Percentiles rank a stretch among this genome's conserved stretches.
These are phyloP conservation scores for Vitis hybrid DNA, from an alignment of 177 flowering plant genomes.

Conservation along the genomic window DNA sequence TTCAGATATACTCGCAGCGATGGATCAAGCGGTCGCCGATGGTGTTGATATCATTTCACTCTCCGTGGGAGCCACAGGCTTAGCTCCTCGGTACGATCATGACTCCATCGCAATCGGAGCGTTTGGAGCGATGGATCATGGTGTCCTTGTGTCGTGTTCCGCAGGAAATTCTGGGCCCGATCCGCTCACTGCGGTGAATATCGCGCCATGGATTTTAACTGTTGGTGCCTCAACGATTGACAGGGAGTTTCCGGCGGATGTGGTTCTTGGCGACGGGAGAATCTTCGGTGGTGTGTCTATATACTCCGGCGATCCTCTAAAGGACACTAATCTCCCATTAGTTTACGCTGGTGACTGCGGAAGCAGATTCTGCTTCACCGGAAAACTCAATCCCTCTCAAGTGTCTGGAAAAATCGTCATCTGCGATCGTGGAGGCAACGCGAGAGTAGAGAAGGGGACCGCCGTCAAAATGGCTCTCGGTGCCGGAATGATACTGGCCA, in stretches of 20 bases:
- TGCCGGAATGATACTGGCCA: conserved; percentile 75
- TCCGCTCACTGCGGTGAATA: conserved; percentile 53
- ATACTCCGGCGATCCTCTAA: conserved; percentile 56
- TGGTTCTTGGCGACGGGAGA: conserved; percentile 59
- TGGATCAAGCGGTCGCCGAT: conserved; percentile 68
- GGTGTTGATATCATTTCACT: conserved; percentile 74
- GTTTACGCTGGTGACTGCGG: conserved; percentile 66
- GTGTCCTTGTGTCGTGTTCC: conserved; percentile 67
- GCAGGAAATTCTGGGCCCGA: conserved; percentile 84
- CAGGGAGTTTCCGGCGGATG: conserved; percentile 77
- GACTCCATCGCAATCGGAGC: conserved; percentile 81
- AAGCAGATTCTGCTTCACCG: conserved; percentile 49
- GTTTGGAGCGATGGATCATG: conserved; percentile 55
- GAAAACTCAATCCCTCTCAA: conserved; percentile 40
- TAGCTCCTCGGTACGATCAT: conserved; percentile 45
- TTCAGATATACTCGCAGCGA: conserved; percentile 77
- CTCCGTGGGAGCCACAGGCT: conserved; percentile 61
- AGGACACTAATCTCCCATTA: conserved; percentile 31
- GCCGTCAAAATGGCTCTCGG: conserved; percentile 86
- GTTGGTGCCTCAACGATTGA: conserved; percentile 85
- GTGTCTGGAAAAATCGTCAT: conserved; percentile 80
- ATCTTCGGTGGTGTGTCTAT: conserved; percentile 57
- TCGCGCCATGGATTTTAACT: conserved; percentile 83
- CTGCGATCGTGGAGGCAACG: conserved; percentile 89
- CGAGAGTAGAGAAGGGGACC: conserved; percentile 78